Evolutionary conservation across 257 asterid species (phyloP).

Genomic region (Solanum chilense): DNA sequence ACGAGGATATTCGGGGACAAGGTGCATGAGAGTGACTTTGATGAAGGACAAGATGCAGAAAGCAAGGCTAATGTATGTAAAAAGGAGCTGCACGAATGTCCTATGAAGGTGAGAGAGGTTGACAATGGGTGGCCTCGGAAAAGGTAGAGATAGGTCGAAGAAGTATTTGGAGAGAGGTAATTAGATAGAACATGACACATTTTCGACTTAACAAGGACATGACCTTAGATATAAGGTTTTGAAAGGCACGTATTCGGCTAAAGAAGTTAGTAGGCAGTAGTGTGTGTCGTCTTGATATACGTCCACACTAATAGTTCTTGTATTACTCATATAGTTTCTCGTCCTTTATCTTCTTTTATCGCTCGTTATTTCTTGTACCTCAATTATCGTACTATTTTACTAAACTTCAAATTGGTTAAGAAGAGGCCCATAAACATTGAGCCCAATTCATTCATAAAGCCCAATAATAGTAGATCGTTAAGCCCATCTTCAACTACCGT

Average conservation of each 20-base stretch:
- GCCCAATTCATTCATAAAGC: neutral
- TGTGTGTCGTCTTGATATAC: neutral
- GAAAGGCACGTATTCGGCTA: neutral
- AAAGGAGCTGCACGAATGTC: neutral
- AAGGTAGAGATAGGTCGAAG: neutral
- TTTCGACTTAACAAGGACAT: neutral
- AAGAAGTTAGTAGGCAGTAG: neutral
- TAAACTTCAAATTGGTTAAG: neutral
- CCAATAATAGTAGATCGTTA: neutral
- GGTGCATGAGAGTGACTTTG: neutral
- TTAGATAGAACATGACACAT: neutral
- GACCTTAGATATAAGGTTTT: neutral
- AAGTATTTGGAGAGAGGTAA: too few species aligned
- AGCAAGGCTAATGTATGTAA: neutral
- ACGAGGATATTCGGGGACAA: neutral
- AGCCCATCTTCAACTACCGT: neutral
- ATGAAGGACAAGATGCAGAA: neutral
- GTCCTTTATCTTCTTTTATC: too few species aligned
- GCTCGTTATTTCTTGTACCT: neutral
- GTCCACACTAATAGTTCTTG: accelerated
- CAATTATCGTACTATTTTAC: too few species aligned
- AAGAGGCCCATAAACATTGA: neutral
- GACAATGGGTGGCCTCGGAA: neutral
- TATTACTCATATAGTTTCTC: neutral
- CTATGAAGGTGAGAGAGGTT: neutral